Percentiles rank a stretch among this genome's conserved stretches.
phyloP scores from a whole-genome alignment of 2,329 filamentous ascomycete genomes.

The Zasmidium citrigriseum region DNA sequence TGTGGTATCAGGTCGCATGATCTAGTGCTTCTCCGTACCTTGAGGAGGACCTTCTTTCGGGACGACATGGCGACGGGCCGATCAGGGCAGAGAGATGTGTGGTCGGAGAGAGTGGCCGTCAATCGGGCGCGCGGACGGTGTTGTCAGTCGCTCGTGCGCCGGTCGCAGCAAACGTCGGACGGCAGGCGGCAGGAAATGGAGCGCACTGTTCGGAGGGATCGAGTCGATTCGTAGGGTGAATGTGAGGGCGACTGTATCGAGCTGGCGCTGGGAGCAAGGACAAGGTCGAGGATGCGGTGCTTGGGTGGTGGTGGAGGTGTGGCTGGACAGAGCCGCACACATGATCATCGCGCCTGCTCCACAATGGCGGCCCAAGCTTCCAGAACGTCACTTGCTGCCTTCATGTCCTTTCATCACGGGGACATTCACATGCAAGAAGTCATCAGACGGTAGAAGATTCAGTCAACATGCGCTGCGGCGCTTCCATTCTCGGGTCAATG shows the following conservation, averaged over 20 bases:
- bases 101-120: background rate
- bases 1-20: conserved; percentile 12
- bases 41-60: conserved; percentile 41
- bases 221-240: background rate
- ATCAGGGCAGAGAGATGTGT: background rate
- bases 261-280: background rate
- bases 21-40: conserved; percentile 25
- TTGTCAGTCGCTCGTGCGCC: background rate
- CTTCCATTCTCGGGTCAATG: background rate
- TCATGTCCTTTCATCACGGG: too few species aligned
- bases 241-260: background rate
- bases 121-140: background rate
- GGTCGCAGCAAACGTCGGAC: background rate
- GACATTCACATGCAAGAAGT: too few species aligned
- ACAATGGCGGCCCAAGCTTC: too few species aligned
- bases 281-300: background rate
- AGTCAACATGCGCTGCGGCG: too few species aligned
- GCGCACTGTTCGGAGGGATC: background rate
- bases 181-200: background rate
- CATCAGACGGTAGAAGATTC: too few species aligned
- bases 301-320: background rate
- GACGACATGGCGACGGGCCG: conserved; percentile 33
- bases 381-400: too few species aligned
- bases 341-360: background rate
- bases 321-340: background rate